These are phyloP conservation scores for Chaetomium tenue DNA, from an alignment of 495 filamentous ascomycete species.

Conservation along the genomic window DNA sequence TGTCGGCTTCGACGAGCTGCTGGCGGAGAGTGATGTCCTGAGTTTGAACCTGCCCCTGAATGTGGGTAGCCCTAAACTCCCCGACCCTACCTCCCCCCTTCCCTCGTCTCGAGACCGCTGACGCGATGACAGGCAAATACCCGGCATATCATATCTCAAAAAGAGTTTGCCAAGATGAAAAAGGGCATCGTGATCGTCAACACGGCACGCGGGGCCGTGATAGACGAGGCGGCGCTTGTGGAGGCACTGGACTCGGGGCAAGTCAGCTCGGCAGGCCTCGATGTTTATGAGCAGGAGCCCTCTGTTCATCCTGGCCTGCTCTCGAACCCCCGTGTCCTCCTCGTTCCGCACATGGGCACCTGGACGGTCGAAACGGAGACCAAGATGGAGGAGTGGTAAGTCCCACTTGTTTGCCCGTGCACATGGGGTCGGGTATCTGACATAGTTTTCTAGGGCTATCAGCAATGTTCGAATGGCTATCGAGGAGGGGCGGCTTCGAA, in stretches of 20 bases:
- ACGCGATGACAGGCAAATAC: slow-evolving; percentile 53
- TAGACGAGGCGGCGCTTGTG: slow-evolving; percentile 71
- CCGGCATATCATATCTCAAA: slow-evolving; percentile 61
- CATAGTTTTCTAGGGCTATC: slow-evolving; percentile 44
- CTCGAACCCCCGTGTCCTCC: slow-evolving; percentile 65
- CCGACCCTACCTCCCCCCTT: slow-evolving; percentile 2
- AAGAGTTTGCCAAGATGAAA: slow-evolving; percentile 69
- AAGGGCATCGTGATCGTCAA: slow-evolving; percentile 68
- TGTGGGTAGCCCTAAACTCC: slow-evolving; percentile 41
- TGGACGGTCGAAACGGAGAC: slow-evolving; percentile 59
- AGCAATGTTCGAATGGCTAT: slow-evolving; percentile 65
- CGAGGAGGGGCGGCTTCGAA: slow-evolving; percentile 62
- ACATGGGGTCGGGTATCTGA: neutral
- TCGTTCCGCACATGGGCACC: slow-evolving; percentile 82
- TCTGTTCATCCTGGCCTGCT: slow-evolving; percentile 68
- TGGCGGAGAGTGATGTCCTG: slow-evolving; percentile 66
- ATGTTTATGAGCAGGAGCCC: slow-evolving; percentile 81
- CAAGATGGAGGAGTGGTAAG: slow-evolving; percentile 69
- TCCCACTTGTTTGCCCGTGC: neutral
- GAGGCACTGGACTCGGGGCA: slow-evolving; percentile 65
- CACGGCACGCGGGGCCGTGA: slow-evolving; percentile 66
- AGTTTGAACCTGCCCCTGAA: slow-evolving; percentile 76
- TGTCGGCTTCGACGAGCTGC: slow-evolving; percentile 66
- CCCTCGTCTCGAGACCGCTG: neutral
- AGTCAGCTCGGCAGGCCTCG: slow-evolving; percentile 66